A percentile compares a stretch with the other conserved stretches of the same genome.
phyloP scores from a whole-genome alignment of 1,284 basidiomycete species.

The Apiotrichum gracile region DNA sequence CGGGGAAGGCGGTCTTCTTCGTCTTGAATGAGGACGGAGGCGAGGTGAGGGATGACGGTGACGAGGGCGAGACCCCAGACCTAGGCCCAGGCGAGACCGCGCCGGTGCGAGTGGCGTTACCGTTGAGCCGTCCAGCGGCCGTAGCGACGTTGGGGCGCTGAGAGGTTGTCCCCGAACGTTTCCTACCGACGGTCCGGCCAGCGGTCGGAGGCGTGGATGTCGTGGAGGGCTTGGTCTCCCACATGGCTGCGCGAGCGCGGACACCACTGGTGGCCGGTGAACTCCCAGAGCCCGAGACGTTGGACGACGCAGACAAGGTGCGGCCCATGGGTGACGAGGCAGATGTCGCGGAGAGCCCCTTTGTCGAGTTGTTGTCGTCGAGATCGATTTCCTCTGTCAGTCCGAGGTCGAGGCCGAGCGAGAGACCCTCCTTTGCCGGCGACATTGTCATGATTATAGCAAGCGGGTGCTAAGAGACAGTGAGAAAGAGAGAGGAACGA shows the following conservation, averaged over 20 bases:
- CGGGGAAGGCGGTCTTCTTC: background rate
- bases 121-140: background rate
- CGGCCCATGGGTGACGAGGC: background rate
- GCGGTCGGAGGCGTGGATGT: background rate
- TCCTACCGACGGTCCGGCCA: background rate
- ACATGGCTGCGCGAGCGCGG: constrained; percentile 13
- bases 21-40: background rate
- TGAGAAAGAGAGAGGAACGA: too few relatives aligned
- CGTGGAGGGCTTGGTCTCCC: constrained; percentile 14
- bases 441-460: too few relatives aligned
- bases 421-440: too few relatives aligned
- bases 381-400: background rate
- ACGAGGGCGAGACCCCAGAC: background rate
- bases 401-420: background rate
- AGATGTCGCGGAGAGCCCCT: too few relatives aligned
- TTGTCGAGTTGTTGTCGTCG: background rate
- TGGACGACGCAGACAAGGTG: background rate
- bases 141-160: background rate
- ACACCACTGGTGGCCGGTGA: constrained; percentile 5
- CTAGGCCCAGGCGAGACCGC: background rate
- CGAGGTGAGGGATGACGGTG: background rate
- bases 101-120: background rate
- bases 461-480: too few relatives aligned
- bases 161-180: background rate
- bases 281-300: background rate